phyloP scores from a whole-genome alignment of 768 basidiomycete genomes.

The Tremella yokohamensis region DNA sequence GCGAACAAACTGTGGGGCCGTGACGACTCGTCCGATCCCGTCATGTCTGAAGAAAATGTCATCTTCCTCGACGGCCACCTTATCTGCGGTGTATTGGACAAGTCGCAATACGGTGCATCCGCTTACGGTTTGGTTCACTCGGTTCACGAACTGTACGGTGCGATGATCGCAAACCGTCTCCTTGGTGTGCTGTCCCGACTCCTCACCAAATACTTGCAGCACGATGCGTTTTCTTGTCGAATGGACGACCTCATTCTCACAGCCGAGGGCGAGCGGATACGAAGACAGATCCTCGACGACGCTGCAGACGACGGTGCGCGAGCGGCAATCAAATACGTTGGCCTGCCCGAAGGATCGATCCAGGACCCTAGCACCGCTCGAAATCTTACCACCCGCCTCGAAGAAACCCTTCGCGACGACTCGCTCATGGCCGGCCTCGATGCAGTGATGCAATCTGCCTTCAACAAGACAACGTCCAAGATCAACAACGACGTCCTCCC shows the following conservation, averaged over 20 bases:
- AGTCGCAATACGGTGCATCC: conserved; percentile 92
- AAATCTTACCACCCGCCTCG: conserved; percentile 60
- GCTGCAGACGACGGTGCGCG: conserved; percentile 73
- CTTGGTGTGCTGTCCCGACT: conserved; percentile 88
- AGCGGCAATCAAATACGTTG: conserved; percentile 71
- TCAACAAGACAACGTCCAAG: conserved; percentile 75
- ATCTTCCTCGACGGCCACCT: conserved; percentile 93
- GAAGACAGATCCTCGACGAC: conserved; percentile 64
- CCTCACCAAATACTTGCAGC: conserved; percentile 95
- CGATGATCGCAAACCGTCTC: conserved; percentile 80
- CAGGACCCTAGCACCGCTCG: conserved; percentile 48
- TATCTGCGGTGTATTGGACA: conserved; percentile 89
- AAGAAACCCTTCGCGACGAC: conserved; percentile 91
- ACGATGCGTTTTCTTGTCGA: conserved; percentile 94
- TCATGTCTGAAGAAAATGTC: conserved; percentile 71
- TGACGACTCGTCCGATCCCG: conserved; percentile 55
- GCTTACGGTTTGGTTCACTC: conserved; percentile 97
- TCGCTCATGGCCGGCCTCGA: conserved; percentile 96
- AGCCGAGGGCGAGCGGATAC: conserved; percentile 67
- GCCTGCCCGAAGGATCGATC: conserved; percentile 57
- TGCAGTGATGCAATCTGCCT: conserved; percentile 51
- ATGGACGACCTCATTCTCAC: conserved; percentile 97
- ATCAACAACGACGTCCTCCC: conserved; percentile 87
- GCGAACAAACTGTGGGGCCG: conserved; percentile 72
- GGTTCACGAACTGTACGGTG: conserved; percentile 89